phyloP scores from a whole-genome alignment of 202 grass and related monocot genomes.

The Thinopyrum obtusiflorum region DNA sequence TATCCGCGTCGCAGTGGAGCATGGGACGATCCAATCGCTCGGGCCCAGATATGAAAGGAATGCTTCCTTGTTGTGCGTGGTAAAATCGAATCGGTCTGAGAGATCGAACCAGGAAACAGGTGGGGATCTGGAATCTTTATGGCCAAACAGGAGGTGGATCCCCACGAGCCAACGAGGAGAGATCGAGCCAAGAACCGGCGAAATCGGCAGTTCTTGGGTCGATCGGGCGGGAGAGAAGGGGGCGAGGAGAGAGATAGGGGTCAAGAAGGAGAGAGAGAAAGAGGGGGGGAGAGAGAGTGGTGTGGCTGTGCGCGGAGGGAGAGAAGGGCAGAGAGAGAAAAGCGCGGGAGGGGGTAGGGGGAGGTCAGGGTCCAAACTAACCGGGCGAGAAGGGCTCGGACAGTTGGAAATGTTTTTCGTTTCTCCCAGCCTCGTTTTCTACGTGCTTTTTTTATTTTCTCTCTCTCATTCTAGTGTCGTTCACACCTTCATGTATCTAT shows the following conservation, averaged over 20 bases:
- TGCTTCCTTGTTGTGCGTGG: neutral
- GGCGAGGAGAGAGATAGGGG: conserved; percentile 29
- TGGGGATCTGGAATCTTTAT: neutral
- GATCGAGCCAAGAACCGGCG: conserved; percentile 33
- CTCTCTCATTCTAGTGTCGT: neutral
- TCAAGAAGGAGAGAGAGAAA: neutral
- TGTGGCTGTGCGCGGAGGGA: conserved; percentile 29
- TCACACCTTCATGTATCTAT: neutral
- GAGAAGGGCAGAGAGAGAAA: conserved; percentile 39
- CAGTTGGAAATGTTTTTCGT: neutral
- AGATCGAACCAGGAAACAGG: neutral
- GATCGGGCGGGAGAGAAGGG: conserved; percentile 41
- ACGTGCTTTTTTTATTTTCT: neutral
- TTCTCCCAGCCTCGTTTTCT: neutral
- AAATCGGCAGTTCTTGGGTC: conserved; percentile 36
- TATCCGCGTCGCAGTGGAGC: neutral
- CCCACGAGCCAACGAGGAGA: neutral
- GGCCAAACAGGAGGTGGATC: neutral
- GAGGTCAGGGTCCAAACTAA: conserved; percentile 23
- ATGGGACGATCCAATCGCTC: neutral
- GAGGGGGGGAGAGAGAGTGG: neutral
- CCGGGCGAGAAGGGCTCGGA: neutral
- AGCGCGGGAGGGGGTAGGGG: conserved; percentile 11
- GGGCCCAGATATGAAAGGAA: neutral
- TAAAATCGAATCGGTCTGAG: neutral